Base-by-base conservation (phyloP, 2,329 filamentous ascomycete species). In the Claviceps paspali region DNA sequence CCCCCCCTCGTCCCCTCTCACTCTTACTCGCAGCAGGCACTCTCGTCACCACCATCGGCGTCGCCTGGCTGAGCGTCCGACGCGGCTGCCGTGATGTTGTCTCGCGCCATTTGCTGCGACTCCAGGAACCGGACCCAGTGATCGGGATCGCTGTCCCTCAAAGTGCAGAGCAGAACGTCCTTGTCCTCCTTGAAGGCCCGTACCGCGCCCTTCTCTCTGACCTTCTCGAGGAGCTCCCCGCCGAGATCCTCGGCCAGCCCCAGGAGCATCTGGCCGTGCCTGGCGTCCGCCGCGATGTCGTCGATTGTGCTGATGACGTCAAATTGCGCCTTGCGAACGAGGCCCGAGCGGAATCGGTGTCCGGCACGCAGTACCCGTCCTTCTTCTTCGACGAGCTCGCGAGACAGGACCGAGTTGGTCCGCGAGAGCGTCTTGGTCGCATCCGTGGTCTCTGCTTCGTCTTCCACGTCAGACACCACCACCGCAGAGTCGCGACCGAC, bases 51-150 rank as follows among this genome's bases (percentile, higher is more conserved):
- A n/a, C n/a, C n/a, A n/a, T n/a, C 21, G 21, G 21, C 21, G 21
- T n/a, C n/a, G n/a, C n/a, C n/a, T n/a, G n/a, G n/a, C n/a, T n/a
- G n/a, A n/a, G n/a, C 9, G 11, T 50, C 46, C 37, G 41, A 41
- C 23, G 45, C 38, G 6, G 53, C 46, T 30, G 57, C 50, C 19
- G 48, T 59, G 15, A 69, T 63, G 46, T 76, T 76, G 9, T 65
- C 68, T 39, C 64, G 59, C 5, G 71, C 68, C 55, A 74, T 74
- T 48, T 70, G 61, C 56, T 77, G 74, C 27, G 67, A 63, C 55
- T 79, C 73, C 18, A 70, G 65, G 49, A 86, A 73, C 6, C 60
- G 58, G 35, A 70, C 67, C 69, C 82, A 73, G 52, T 80, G 68
- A 43, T 76, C 71, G 0, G 76, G 74, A 44, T 85, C 82, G 21